These are phyloP conservation scores for Ogataea paradorogensis DNA, from an alignment of 805 yeast species.

Conservation along the genomic window DNA sequence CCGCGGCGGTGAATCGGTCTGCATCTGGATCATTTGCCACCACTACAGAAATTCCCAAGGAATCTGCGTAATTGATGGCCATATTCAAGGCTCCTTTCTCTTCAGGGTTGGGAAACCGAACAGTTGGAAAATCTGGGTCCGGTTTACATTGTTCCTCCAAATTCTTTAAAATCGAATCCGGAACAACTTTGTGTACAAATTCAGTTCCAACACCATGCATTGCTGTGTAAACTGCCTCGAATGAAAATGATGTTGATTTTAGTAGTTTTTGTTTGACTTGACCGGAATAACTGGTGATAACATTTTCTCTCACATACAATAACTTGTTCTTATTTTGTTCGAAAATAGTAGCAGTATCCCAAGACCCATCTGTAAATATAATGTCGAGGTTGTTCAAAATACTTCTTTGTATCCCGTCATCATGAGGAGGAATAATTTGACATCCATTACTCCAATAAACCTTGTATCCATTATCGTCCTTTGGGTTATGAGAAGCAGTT, in stretches of 20 bases:
- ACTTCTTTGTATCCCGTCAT: conserved; percentile 60
- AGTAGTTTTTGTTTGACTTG: conserved; percentile 36
- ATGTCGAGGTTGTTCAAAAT: conserved; percentile 65
- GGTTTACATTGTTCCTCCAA: conserved; percentile 70
- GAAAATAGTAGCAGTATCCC: conserved; percentile 34
- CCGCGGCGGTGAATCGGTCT: conserved; percentile 84
- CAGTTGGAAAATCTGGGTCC: conserved; percentile 85
- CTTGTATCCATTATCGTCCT: conserved; percentile 87
- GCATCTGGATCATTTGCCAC: conserved; percentile 97
- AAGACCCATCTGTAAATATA: conserved; percentile 42
- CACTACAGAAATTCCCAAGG: conserved; percentile 46
- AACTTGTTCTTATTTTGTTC: conserved; percentile 27
- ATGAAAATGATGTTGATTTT: conserved; percentile 27
- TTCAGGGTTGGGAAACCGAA: conserved; percentile 91
- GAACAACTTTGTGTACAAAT: conserved; percentile 45
- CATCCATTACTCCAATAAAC: conserved; percentile 94
- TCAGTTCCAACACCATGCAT: conserved; percentile 93
- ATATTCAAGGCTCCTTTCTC: conserved; percentile 85
- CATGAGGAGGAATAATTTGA: conserved; percentile 94
- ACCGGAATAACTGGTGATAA: conserved; percentile 41
- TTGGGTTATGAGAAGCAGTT: conserved; percentile 87
- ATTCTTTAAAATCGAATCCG: conserved; percentile 30
- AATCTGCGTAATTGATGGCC: conserved; percentile 64
- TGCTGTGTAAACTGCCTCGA: conserved; percentile 79
- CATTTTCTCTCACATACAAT: conserved; percentile 39